A percentile compares a stretch with the other conserved stretches of the same genome.
Evolutionary conservation across 2,329 filamentous ascomycete genomes (phyloP).

Genomic region (Botrytis squamosa): DNA sequence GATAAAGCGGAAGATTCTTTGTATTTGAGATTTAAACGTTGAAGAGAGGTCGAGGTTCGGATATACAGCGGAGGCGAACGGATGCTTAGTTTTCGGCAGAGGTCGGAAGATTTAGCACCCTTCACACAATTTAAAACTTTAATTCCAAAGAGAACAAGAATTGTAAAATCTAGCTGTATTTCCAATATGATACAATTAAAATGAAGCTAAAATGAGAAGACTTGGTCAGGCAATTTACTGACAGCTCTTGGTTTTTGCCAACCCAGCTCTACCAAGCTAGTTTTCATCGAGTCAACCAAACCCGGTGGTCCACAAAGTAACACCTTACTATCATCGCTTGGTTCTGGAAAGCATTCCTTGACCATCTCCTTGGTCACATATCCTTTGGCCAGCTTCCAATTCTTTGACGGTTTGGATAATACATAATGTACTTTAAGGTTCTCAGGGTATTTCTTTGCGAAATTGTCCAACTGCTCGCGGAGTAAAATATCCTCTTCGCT

Average conservation of each 20-base stretch:
- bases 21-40: neutral
- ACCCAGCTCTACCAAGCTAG: conserved; percentile 48
- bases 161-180: neutral
- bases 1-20: neutral
- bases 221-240: conserved; percentile 53
- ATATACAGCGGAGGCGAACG: neutral
- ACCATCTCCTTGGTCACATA: conserved; percentile 54
- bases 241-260: conserved; percentile 51
- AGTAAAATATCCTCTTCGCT: conserved; percentile 60
- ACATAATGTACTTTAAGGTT: conserved; percentile 58
- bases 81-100: neutral
- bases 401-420: conserved; percentile 47
- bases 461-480: conserved; percentile 53
- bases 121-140: neutral
- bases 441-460: conserved; percentile 49
- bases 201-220: conserved; percentile 50
- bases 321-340: conserved; percentile 50
- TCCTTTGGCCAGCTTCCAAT: conserved; percentile 51
- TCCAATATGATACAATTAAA: neutral
- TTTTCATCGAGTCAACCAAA: conserved; percentile 59
- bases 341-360: conserved; percentile 47
- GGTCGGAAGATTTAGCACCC: neutral
- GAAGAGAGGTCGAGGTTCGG: neutral
- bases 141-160: neutral
- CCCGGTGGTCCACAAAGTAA: conserved; percentile 61